These are phyloP conservation scores for Phytophthora syringae DNA, from an alignment of 352 stramenopile species.

Conservation along the genomic window DNA sequence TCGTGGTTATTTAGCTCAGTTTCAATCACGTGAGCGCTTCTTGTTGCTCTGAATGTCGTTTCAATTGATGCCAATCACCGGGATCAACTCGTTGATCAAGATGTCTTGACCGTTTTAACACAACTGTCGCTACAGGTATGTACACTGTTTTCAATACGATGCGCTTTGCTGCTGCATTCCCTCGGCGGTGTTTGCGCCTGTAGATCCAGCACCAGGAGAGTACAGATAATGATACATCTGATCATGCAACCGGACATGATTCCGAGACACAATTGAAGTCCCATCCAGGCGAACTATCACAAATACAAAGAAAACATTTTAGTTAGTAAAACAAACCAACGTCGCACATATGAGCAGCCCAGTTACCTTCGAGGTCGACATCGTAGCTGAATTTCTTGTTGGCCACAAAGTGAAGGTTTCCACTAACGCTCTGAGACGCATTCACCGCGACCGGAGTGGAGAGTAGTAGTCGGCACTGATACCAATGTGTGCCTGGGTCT, in stretches of 20 bases:
- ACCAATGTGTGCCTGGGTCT: slow-evolving; percentile 86
- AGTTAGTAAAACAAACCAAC: not conserved
- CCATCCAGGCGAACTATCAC: slow-evolving; percentile 86
- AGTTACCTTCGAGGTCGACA: slow-evolving; percentile 90
- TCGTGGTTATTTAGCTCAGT: slow-evolving; percentile 40
- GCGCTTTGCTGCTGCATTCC: slow-evolving; percentile 16
- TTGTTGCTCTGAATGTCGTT: slow-evolving; percentile 6
- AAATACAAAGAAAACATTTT: slow-evolving; percentile 8
- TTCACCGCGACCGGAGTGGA: slow-evolving; percentile 93
- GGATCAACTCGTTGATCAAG: too few species aligned
- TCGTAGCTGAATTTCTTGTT: slow-evolving; percentile 98
- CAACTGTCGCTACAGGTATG: not conserved
- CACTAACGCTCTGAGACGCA: slow-evolving; percentile 86
- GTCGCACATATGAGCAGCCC: too few species aligned
- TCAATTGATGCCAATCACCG: too few species aligned
- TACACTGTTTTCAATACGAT: slow-evolving; percentile 28
- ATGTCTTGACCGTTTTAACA: slow-evolving; percentile 2
- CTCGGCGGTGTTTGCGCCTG: slow-evolving; percentile 4
- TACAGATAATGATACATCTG: slow-evolving; percentile 96
- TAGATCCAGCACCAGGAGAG: slow-evolving; percentile 34
- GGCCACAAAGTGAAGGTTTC: slow-evolving; percentile 90
- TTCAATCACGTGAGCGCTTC: slow-evolving; percentile 11
- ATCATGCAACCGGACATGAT: slow-evolving; percentile 92
- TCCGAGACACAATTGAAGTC: slow-evolving; percentile 83
- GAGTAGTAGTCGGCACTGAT: slow-evolving; percentile 94